phyloP scores from a whole-genome alignment of 306 rosid species.

The Abrus precatorius region DNA sequence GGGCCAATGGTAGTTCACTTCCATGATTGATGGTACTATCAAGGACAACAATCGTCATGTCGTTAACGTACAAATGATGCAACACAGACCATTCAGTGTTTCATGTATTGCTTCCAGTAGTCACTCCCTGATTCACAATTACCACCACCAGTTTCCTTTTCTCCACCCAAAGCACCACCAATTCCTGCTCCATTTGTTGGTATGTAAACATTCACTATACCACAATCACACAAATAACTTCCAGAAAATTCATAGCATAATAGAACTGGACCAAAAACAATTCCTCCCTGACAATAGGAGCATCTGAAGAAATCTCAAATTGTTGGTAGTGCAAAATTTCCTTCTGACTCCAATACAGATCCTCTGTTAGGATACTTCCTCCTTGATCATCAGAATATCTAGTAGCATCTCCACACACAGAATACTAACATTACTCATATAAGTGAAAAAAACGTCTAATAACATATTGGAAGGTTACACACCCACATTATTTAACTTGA shows the following conservation, averaged over 20 bases:
- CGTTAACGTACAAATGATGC: not conserved
- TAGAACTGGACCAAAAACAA: no score
- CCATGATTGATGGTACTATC: conserved; percentile 83
- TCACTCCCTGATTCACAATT: no score
- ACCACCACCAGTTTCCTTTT: no score
- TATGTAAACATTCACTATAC: no score
- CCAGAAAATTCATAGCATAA: conserved; percentile 74
- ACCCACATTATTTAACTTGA: no score
- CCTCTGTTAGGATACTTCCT: conserved; percentile 79
- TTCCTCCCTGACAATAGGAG: no score
- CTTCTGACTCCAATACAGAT: conserved; percentile 71
- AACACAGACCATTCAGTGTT: conserved; percentile 62
- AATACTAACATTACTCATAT: conserved; percentile 28
- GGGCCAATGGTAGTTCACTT: conserved; percentile 76
- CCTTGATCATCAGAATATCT: conserved; percentile 64
- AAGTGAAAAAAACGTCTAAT: conserved; percentile 2
- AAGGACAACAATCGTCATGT: conserved; percentile 20
- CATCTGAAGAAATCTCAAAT: not conserved
- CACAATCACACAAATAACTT: not conserved
- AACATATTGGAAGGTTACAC: not conserved
- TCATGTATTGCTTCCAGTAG: conserved; percentile 27
- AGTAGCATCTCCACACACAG: conserved; percentile 24
- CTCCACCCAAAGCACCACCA: no score
- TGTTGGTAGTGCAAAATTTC: conserved; percentile 83
- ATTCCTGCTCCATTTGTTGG: no score